Percentiles rank a stretch among this genome's conserved stretches.
phyloP scores from a whole-genome alignment of 2,329 filamentous ascomycete genomes.

The Diaporthe citriasiana region DNA sequence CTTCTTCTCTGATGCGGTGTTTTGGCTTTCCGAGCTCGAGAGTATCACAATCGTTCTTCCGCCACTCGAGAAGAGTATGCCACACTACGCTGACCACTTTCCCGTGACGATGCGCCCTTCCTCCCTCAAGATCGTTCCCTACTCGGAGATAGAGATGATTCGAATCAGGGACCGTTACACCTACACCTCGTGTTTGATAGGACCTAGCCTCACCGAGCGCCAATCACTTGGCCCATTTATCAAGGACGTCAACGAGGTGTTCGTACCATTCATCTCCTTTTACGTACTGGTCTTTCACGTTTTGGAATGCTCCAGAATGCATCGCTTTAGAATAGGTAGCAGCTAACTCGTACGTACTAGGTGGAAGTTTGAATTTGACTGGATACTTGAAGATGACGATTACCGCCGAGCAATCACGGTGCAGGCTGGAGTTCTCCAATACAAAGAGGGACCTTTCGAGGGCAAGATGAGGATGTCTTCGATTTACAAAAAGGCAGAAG shows the following conservation, averaged over 20 bases:
- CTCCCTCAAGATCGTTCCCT: background rate
- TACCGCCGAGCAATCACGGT: background rate
- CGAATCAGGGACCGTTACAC: background rate
- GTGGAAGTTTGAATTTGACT: background rate
- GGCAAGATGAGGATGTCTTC: background rate
- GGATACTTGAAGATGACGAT: background rate
- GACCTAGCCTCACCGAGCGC: background rate
- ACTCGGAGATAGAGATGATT: background rate
- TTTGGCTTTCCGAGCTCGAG: background rate
- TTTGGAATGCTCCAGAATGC: too few relatives aligned
- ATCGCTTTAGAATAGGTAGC: too few relatives aligned
- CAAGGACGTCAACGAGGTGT: slow-evolving; percentile 5
- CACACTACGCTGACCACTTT: background rate
- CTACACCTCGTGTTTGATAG: background rate
- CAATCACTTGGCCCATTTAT: slow-evolving; percentile 1
- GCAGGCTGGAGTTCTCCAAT: slow-evolving; percentile 11
- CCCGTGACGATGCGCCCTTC: background rate
- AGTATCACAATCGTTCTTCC: slow-evolving; percentile 1
- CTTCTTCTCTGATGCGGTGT: background rate
- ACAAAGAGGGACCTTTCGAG: background rate
- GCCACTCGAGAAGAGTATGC: background rate
- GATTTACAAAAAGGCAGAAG: background rate
- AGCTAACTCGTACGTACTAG: too few relatives aligned
- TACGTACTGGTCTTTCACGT: too few relatives aligned
- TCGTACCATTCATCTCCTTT: too few relatives aligned